A percentile compares a stretch with the other conserved stretches of the same genome.
phyloP scores from a whole-genome alignment of 2,329 filamentous ascomycete genomes.

The Juglanconis oblonga region DNA sequence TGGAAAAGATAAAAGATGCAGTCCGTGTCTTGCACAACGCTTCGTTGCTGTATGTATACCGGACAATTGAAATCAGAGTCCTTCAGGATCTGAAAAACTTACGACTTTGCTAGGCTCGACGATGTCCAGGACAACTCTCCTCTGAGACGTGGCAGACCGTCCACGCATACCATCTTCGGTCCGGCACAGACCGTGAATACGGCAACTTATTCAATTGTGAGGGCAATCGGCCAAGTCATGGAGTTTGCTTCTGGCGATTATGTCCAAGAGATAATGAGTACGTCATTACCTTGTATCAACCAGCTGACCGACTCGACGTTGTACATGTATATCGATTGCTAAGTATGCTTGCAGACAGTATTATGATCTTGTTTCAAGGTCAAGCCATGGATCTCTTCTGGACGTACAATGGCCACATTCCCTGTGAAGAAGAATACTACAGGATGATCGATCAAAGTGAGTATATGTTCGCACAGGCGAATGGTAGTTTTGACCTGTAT shows the following conservation, averaged over 20 bases:
- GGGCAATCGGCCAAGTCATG: not conserved
- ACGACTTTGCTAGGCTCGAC: not conserved
- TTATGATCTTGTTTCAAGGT: not conserved
- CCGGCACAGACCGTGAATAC: not conserved
- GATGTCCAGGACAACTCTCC: constrained; percentile 1
- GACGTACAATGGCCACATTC: not conserved
- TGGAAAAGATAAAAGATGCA: not conserved
- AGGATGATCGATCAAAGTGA: not conserved
- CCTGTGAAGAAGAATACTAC: not conserved
- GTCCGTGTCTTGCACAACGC: not conserved
- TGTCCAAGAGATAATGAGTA: not conserved
- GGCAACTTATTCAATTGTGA: not conserved
- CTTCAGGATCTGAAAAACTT: not conserved
- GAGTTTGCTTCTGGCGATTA: not conserved
- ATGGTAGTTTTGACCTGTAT: not conserved
- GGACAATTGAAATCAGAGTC: not conserved
- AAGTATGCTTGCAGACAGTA: not conserved
- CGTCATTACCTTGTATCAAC: not conserved
- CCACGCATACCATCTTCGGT: not conserved
- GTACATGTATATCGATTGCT: not conserved
- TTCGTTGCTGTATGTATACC: not conserved
- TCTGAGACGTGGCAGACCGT: not conserved
- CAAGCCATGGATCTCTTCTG: not conserved
- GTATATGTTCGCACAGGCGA: not conserved
- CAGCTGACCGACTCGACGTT: too few species aligned